phyloP scores from a whole-genome alignment of 176 grass and related monocot species.

The Oryza australiensis region DNA sequence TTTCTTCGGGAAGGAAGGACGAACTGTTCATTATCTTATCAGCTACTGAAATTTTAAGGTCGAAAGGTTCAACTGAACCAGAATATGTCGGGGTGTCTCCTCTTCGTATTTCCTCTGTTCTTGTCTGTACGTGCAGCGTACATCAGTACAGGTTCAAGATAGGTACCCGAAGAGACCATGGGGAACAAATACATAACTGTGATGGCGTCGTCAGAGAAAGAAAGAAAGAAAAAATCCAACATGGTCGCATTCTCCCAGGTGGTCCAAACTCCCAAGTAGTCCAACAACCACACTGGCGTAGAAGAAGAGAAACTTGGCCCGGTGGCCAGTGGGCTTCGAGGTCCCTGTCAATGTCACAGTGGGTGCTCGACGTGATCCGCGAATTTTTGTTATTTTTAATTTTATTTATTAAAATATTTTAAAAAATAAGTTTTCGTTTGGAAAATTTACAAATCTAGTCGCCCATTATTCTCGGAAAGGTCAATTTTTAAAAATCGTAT shows the following conservation, averaged over 20 bases:
- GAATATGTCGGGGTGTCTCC: neutral
- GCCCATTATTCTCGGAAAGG: no score
- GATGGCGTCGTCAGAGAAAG: neutral
- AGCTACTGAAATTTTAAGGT: neutral
- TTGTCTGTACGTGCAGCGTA: neutral
- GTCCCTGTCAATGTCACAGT: neutral
- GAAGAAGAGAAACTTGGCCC: neutral
- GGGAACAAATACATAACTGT: neutral
- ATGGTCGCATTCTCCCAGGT: neutral
- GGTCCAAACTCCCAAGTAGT: conserved; percentile 27
- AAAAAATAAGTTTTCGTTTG: no score
- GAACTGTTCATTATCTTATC: no score
- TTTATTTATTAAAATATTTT: no score
- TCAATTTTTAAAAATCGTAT: no score
- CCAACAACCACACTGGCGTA: neutral
- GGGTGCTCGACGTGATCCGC: no score
- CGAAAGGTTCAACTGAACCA: neutral
- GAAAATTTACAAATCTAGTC: no score
- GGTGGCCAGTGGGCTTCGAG: neutral
- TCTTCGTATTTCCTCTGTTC: neutral
- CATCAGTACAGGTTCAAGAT: neutral
- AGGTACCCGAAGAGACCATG: neutral
- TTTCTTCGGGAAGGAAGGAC: no score
- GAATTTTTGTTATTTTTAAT: no score
- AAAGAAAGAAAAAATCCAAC: neutral